Evolutionary conservation across 2,329 filamentous ascomycete species (phyloP).

Genomic region (Neofusicoccum kwambonambiense): DNA sequence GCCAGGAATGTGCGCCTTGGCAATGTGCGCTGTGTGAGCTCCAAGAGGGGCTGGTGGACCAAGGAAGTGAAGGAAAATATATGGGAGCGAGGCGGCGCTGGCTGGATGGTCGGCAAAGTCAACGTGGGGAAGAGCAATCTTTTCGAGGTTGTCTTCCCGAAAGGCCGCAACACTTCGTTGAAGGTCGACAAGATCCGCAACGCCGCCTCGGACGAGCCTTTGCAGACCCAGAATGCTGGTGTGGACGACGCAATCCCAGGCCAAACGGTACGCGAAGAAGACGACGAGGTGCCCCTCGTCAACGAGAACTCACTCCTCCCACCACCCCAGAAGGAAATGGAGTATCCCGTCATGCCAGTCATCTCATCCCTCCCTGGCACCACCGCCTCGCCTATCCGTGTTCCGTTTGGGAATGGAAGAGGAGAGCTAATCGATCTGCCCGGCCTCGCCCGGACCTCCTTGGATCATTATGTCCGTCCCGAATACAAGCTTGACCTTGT

Average conservation of each 20-base stretch:
- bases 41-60: conserved; percentile 88
- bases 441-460: conserved; percentile 70
- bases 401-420: conserved; percentile 81
- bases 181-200: conserved; percentile 35
- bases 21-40: conserved; percentile 83
- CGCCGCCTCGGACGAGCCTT: conserved; percentile 30
- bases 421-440: conserved; percentile 94
- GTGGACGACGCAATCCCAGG: conserved; percentile 22
- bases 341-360: conserved; percentile 80
- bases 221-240: conserved; percentile 20
- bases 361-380: conserved; percentile 88
- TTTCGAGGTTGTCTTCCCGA: conserved; percentile 83
- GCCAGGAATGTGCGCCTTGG: conserved; percentile 76
- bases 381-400: conserved; percentile 89
- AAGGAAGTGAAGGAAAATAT: conserved; percentile 82
- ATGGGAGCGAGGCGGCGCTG: conserved; percentile 76
- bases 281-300: neutral
- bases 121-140: conserved; percentile 96
- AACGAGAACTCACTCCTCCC: conserved; percentile 62
- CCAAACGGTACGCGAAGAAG: neutral
- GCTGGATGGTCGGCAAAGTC: conserved; percentile 97
- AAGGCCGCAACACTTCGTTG: conserved; percentile 50
- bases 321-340: conserved; percentile 67
- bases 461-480: conserved; percentile 69
- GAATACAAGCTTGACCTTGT: conserved; percentile 66